A percentile compares a stretch with the other conserved stretches of the same genome.
phyloP scores from a whole-genome alignment of 257 asterid genomes.

The Solanum clarkiae region DNA sequence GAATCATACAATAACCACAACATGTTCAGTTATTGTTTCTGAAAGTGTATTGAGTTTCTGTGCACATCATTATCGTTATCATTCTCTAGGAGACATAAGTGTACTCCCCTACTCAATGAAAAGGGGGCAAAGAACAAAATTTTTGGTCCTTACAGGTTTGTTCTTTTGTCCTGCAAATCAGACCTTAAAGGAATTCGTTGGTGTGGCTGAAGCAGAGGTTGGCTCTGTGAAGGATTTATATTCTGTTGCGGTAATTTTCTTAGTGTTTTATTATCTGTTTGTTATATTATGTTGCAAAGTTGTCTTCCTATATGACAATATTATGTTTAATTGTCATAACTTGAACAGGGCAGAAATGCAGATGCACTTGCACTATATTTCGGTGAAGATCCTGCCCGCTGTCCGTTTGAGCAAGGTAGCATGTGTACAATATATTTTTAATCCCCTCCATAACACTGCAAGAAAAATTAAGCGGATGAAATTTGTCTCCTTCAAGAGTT shows the following conservation, averaged over 20 bases:
- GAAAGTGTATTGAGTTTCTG: neutral
- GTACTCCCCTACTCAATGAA: neutral
- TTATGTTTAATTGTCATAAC: neutral
- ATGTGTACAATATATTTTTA: neutral
- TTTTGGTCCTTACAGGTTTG: neutral
- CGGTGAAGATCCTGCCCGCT: conserved; percentile 92
- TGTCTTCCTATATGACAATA: neutral
- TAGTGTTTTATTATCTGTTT: neutral
- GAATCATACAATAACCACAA: neutral
- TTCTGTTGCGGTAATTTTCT: conserved; percentile 67
- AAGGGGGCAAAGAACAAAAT: neutral
- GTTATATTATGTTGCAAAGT: neutral
- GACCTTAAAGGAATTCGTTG: conserved; percentile 73
- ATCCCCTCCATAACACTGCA: neutral
- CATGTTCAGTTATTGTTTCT: neutral
- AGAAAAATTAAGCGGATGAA: neutral
- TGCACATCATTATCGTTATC: neutral
- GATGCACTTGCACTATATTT: conserved; percentile 93
- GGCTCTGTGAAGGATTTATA: conserved; percentile 60
- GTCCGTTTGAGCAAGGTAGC: conserved; percentile 97
- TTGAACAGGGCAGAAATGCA: conserved; percentile 86
- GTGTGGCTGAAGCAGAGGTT: conserved; percentile 73
- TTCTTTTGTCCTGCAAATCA: conserved; percentile 19
- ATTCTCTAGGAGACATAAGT: neutral
- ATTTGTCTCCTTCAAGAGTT: neutral